phyloP scores from a whole-genome alignment of 805 yeast genomes.

The Lachancea lanzarotensis region DNA sequence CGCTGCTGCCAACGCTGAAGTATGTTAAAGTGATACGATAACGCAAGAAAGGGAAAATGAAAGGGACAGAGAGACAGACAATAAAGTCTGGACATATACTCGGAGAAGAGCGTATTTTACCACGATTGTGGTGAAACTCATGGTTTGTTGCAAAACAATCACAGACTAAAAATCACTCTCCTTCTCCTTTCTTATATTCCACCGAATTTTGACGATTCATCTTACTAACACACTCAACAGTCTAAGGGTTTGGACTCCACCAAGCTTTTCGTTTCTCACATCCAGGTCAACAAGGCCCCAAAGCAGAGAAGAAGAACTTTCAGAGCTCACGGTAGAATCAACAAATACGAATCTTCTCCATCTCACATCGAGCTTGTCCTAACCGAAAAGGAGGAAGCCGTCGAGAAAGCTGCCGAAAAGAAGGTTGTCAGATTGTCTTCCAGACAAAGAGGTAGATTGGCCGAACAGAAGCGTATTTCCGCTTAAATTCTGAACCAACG shows the following conservation, averaged over 20 bases:
- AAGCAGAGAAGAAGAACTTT: slow-evolving; percentile 99
- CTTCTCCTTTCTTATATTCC: not conserved
- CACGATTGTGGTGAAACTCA: no score
- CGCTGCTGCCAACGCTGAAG: slow-evolving; percentile 98
- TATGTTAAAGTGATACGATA: slow-evolving; percentile 27
- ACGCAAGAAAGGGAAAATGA: not conserved
- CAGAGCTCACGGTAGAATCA: slow-evolving; percentile 99
- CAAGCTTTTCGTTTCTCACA: slow-evolving; percentile 92
- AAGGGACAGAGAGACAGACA: not conserved
- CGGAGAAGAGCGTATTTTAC: no score
- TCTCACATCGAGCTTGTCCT: slow-evolving; percentile 97
- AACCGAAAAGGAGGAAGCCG: slow-evolving; percentile 90
- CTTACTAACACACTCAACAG: slow-evolving; percentile 24
- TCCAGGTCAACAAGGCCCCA: slow-evolving; percentile 99
- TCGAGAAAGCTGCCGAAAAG: slow-evolving; percentile 82
- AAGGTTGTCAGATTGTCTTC: slow-evolving; percentile 67
- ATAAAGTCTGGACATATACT: no score
- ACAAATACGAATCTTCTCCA: slow-evolving; percentile 98
- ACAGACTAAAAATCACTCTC: no score
- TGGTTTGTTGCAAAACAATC: no score
- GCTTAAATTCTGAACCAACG: slow-evolving; percentile 36
- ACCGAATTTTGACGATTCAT: not conserved
- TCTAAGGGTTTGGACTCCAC: slow-evolving; percentile 96
- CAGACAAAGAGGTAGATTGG: slow-evolving; percentile 89
- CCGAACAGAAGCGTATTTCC: slow-evolving; percentile 80